Evolutionary conservation across 2,329 filamentous ascomycete genomes (phyloP).

Genomic region (Scytalidium sp.): DNA sequence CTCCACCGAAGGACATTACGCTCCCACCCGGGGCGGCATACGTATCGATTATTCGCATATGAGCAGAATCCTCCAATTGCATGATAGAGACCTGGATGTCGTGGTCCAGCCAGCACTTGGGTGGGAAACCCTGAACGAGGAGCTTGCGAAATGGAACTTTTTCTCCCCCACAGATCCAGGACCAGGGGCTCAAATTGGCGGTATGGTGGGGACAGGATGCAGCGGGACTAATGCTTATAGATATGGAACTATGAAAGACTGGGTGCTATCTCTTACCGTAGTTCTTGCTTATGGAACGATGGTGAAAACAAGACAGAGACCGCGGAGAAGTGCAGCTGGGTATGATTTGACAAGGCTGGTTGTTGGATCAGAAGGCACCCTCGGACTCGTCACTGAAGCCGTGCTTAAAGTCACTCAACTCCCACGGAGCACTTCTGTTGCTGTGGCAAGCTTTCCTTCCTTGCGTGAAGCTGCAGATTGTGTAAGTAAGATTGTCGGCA

Average conservation of each 20-base stretch:
- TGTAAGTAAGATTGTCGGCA: constrained; percentile 74
- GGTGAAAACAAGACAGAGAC: constrained; percentile 84
- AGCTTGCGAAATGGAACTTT: constrained; percentile 67
- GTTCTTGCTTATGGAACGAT: constrained; percentile 88
- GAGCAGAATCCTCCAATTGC: constrained; percentile 74
- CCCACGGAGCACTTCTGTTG: constrained; percentile 77
- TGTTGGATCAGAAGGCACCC: constrained; percentile 86
- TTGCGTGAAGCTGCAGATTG: constrained; percentile 48
- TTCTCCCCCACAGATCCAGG: constrained; percentile 94
- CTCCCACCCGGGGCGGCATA: constrained; percentile 77
- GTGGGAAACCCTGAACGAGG: constrained; percentile 83
- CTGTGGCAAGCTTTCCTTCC: constrained; percentile 63
- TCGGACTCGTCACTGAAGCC: constrained; percentile 88
- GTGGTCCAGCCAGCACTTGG: constrained; percentile 79
- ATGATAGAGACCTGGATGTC: constrained; percentile 75
- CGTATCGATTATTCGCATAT: constrained; percentile 85
- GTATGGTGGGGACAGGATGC: constrained; percentile 74
- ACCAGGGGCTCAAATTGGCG: constrained; percentile 88
- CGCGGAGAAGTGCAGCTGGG: constrained; percentile 84
- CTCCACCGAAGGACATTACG: constrained; percentile 84
- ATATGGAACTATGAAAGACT: constrained; percentile 93
- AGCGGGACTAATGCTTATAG: constrained; percentile 86
- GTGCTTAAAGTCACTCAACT: constrained; percentile 82
- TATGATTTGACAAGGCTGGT: constrained; percentile 90
- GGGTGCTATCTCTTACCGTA: constrained; percentile 83